Base-by-base conservation (phyloP, 148 eudicot genomes). In the Euryodendron excelsum region DNA sequence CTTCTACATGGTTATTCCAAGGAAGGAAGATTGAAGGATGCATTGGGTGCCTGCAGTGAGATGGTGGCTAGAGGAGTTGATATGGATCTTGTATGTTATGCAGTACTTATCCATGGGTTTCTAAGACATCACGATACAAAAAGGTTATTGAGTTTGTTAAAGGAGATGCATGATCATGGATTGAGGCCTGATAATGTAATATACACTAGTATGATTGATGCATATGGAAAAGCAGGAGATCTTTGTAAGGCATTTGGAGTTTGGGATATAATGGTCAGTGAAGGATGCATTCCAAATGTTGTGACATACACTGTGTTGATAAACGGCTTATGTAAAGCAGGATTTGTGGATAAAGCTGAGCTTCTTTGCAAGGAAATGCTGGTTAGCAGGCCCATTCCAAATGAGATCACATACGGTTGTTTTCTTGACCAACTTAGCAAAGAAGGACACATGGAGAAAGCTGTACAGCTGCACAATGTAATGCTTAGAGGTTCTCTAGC, bases 21-120 rank as follows among this genome's bases (percentile, higher is more conserved):
- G 80, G 94, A 88, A 53, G 98, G 97, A n/a, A 87, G 80, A 81
- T 62, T 90, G 72, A 81, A 87, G 41, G 98, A 92, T 78, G 97
- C 93, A 23, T 20, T 86, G 53, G 68, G 77, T 76, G 87, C 86
- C 75, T 91, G 89, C 72, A 78, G 79, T 58, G 90, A 92, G 87
- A 94, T 94, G 97, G 76, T 83, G 76, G 85, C 88, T 77, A 84
- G 84, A 76, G 89, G 90, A 76, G 73, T 94, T 59, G 75, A 84
- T 39, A 60, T 92, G 86, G 97, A 92, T 78, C 83, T 92, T 30
- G 85, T 94, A 27, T 92, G 94, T 84, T 92, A 90, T 80, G 82
- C 94, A 59, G 84, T 94, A 82, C 89, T 94, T 72, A 85, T 94
- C 14, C 78, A 88, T 75, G 91, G 90, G 65, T 67, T 80, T 39